Conservation (phyloP, 2,329 filamentous ascomycete species). For the Aspergillus sp. region DNA sequence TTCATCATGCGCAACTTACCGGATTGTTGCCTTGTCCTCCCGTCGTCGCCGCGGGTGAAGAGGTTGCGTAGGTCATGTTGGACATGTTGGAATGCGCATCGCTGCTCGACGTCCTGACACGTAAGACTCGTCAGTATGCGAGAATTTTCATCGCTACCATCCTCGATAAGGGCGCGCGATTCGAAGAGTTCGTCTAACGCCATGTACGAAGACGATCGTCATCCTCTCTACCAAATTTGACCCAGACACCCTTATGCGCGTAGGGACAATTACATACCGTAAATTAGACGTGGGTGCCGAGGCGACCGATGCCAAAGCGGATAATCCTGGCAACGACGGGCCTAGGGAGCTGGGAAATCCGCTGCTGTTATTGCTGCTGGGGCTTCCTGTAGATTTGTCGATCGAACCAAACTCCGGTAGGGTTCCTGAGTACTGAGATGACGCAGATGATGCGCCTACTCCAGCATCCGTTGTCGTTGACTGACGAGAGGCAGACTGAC, state of each 20-base stretch:
- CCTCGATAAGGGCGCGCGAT: too few species aligned
- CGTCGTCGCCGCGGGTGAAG: conserved; percentile 63
- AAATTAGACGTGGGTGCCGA: conserved; percentile 51
- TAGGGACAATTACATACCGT: conserved; percentile 42
- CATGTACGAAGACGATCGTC: too few species aligned
- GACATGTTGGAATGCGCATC: conserved; percentile 54
- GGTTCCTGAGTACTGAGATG: conserved; percentile 47
- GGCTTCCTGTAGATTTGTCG: conserved; percentile 25
- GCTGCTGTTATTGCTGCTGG: conserved; percentile 23
- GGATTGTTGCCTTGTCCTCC: conserved; percentile 57
- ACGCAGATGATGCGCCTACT: conserved; percentile 52
- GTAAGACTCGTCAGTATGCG: conserved; percentile 21
- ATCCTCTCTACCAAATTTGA: neutral
- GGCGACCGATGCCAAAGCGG: conserved; percentile 58
- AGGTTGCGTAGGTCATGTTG: conserved; percentile 61
- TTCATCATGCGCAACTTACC: conserved; percentile 31
- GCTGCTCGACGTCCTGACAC: conserved; percentile 32
- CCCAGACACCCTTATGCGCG: neutral
- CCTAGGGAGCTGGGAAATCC: conserved; percentile 33
- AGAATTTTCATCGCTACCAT: neutral
- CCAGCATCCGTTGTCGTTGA: conserved; percentile 42
- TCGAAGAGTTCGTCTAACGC: too few species aligned
- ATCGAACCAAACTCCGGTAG: conserved; percentile 28
- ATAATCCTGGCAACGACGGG: conserved; percentile 55
- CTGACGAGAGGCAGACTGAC: conserved; percentile 46